Percentiles rank a stretch among this genome's conserved stretches.
These are phyloP conservation scores for Candida orba DNA, from an alignment of 805 yeast species.

Conservation along the genomic window DNA sequence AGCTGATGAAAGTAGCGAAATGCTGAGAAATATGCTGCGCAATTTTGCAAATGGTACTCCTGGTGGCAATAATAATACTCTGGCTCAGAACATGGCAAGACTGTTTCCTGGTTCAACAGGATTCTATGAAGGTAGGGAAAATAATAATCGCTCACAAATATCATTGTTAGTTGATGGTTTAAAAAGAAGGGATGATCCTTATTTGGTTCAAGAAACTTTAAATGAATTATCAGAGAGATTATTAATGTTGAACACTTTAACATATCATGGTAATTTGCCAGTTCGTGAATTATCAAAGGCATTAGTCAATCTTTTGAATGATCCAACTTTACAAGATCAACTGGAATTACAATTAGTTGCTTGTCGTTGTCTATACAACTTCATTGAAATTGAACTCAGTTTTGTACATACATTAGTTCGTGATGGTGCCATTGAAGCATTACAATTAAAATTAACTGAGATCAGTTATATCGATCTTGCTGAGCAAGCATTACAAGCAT, in stretches of 20 bases:
- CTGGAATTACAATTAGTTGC: conserved; percentile 78
- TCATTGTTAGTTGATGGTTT: conserved; percentile 19
- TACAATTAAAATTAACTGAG: conserved; percentile 61
- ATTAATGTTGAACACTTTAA: conserved; percentile 58
- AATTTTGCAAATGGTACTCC: conserved; percentile 16
- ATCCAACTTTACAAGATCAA: conserved; percentile 51
- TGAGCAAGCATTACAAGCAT: conserved; percentile 78
- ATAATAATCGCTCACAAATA: conserved; percentile 12
- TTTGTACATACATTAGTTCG: conserved; percentile 55
- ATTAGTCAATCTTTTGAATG: conserved; percentile 50
- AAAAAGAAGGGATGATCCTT: conserved; percentile 42
- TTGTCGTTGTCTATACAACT: conserved; percentile 75
- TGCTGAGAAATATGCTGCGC: conserved; percentile 5
- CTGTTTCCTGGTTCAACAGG: conserved; percentile 33
- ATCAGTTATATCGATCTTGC: conserved; percentile 84
- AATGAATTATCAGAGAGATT: conserved; percentile 58
- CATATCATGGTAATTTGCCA: conserved; percentile 61
- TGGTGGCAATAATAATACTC: conserved; percentile 12
- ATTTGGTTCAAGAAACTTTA: conserved; percentile 52
- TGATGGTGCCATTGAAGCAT: conserved; percentile 56
- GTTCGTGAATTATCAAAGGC: conserved; percentile 45
- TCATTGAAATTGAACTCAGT: conserved; percentile 67
- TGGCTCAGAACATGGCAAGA: conserved; percentile 26
- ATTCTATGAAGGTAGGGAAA: conserved; percentile 22
- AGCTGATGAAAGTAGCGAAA: conserved; percentile 13